Base-by-base conservation (phyloP, 2,329 filamentous ascomycete species). In the Colletotrichum magnum region DNA sequence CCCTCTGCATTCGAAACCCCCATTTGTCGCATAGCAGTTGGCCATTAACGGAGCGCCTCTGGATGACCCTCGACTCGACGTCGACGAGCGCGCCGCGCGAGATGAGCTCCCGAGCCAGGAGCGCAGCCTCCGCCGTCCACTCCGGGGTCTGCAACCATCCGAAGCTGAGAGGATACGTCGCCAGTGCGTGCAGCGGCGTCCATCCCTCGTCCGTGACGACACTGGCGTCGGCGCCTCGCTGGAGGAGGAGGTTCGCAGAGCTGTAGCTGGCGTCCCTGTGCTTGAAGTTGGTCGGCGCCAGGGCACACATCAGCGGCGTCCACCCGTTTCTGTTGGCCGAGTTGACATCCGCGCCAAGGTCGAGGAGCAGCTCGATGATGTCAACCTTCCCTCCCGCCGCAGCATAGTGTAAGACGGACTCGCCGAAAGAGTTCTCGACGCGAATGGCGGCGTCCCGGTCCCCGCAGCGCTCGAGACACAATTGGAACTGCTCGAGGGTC, bases 281-380 rank as follows among this genome's bases (percentile, higher is more conserved):
- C 18, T 70, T 70, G 18, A 7, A 4, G 10, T 7, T 39, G 9
- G 57, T 64, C 10, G 68, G 74, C 10, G 59, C 48, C 2, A 79
- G 58, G 7, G 76, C 75, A 48, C 76, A 79, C 39, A 77, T 60
- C 18, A 79, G 65, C 6, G 77, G 77, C 12, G 77, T 79, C 77
- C 77, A 79, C 53, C 75, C 73, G 51, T 75, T 75, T 10, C 57
- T 12, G 64, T 68, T 78, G 1, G 26, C 39, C 1, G 57, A 50
- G 52, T 78, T 74, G 32, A 75, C 70, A 52, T 75, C 60, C 1
- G 74, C 21, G 36, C 75, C 73, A 3, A 51, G 52, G 21, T 26
- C 15, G 2, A 74, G 54, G 2, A 74, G 69, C 50, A 68, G 74
- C 13, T 72, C 69, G 15, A 78, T 51, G 0, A 72, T 71, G 13